A percentile compares a stretch with the other conserved stretches of the same genome.
These are phyloP conservation scores for Hemileccinum rubropunctum DNA, from an alignment of 768 basidiomycete species.

Conservation along the genomic window DNA sequence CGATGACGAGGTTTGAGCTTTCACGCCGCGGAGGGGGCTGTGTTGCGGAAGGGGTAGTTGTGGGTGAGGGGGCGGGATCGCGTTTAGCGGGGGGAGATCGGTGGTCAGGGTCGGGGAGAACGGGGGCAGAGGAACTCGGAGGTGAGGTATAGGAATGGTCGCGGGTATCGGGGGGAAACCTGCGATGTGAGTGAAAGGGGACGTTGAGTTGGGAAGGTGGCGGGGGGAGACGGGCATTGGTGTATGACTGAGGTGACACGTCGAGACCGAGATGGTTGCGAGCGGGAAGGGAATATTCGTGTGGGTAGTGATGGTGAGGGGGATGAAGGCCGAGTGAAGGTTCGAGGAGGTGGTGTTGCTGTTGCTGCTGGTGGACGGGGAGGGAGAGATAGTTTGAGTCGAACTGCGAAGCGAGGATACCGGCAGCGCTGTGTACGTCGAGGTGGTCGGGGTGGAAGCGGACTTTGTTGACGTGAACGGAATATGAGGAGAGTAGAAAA, in stretches of 20 bases:
- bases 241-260: constrained; percentile 39
- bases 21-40: constrained; percentile 45
- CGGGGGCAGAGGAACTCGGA: constrained; percentile 15
- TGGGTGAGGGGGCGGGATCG: constrained; percentile 42
- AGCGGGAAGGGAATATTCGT: constrained; percentile 40
- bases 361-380: constrained; percentile 18
- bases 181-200: constrained; percentile 27
- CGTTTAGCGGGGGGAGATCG: constrained; percentile 40
- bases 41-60: constrained; percentile 23
- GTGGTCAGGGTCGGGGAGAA: constrained; percentile 23
- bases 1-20: constrained; percentile 70
- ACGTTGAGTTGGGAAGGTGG: constrained; percentile 25
- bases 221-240: constrained; percentile 42
- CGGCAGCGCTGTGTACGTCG: constrained; percentile 48
- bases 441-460: constrained; percentile 51
- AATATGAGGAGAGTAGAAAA: constrained; percentile 37
- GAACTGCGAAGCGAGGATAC: constrained; percentile 50
- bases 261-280: constrained; percentile 49
- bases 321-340: constrained; percentile 42
- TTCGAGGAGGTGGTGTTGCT: constrained; percentile 47
- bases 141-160: constrained; percentile 39
- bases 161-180: constrained; percentile 35
- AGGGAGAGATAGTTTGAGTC: constrained; percentile 43
- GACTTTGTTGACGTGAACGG: constrained; percentile 72
- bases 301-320: constrained; percentile 34